These are phyloP conservation scores for Phycomyces blakesleeanus DNA, from an alignment of 192 early-diverging fungal genomes.

Conservation along the genomic window DNA sequence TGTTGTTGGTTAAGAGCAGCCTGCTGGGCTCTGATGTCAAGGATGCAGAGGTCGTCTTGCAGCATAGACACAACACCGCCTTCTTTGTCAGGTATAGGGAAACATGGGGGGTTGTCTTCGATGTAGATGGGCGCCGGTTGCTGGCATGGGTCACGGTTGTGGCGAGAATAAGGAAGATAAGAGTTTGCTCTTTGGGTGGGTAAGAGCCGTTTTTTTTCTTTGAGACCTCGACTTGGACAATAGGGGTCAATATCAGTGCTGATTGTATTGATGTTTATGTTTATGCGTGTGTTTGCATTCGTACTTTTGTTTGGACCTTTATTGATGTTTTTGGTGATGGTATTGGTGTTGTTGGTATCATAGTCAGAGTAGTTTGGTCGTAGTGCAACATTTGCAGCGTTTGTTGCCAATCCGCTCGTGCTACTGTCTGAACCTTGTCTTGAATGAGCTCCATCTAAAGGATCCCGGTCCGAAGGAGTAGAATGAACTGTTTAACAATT, in stretches of 20 bases:
- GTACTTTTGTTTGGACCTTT: no score
- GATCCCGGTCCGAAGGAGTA: neutral
- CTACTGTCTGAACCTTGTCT: slow-evolving; percentile 26
- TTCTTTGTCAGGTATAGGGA: neutral
- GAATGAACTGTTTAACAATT: no score
- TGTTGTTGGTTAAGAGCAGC: neutral
- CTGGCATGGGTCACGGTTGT: neutral
- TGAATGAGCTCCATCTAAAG: slow-evolving; percentile 17
- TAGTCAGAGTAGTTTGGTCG: neutral
- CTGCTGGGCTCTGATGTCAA: no score
- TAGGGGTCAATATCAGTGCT: slow-evolving; percentile 22
- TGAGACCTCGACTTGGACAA: slow-evolving; percentile 1
- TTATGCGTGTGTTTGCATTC: no score
- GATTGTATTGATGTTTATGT: slow-evolving; percentile 10
- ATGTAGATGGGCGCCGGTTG: slow-evolving; percentile 9
- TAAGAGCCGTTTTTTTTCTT: neutral
- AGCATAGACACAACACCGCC: neutral
- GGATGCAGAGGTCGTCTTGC: neutral
- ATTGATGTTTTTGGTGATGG: no score
- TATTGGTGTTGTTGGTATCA: neutral
- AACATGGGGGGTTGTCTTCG: neutral
- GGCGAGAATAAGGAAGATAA: slow-evolving; percentile 8
- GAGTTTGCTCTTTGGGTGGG: slow-evolving; percentile 9
- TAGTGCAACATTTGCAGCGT: neutral
- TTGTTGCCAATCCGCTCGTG: slow-evolving; percentile 11